Evolutionary conservation across 208 protist genomes (phyloP).

Genomic region (Trichomonas vaginalis): DNA sequence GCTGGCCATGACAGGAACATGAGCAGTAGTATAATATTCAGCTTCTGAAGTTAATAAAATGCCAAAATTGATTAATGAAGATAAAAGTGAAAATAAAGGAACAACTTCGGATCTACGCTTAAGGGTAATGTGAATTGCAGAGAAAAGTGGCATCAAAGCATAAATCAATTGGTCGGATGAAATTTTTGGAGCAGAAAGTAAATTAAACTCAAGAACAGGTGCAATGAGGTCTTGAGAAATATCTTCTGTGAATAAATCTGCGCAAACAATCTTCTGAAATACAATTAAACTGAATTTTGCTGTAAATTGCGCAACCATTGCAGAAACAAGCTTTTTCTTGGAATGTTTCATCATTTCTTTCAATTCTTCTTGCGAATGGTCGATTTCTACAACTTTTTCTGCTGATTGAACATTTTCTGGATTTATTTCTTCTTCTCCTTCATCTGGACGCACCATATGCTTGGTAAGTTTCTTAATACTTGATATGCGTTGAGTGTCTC

Average conservation of each 20-base stretch:
- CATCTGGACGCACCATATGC: background rate
- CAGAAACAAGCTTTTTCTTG: background rate
- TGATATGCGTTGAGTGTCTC: background rate
- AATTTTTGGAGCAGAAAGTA: background rate
- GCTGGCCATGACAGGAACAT: background rate
- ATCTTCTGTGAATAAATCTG: background rate
- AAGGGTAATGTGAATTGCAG: background rate
- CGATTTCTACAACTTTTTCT: background rate
- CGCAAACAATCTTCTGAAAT: background rate
- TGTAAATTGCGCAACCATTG: background rate
- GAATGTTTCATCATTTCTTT: background rate
- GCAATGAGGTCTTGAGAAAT: background rate
- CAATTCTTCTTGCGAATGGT: background rate
- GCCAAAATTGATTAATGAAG: background rate
- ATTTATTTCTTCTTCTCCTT: background rate
- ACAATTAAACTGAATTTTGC: background rate
- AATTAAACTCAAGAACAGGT: background rate
- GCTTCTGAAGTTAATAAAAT: background rate
- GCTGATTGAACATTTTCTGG: background rate
- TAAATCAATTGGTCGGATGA: background rate
- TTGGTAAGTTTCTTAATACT: background rate
- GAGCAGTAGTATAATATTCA: background rate
- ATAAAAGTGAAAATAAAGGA: background rate
- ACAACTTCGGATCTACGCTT: background rate
- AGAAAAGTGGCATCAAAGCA: background rate